These are phyloP conservation scores for Coelomomyces lativittatus DNA, from an alignment of 371 early-diverging fungal species.

Conservation along the genomic window DNA sequence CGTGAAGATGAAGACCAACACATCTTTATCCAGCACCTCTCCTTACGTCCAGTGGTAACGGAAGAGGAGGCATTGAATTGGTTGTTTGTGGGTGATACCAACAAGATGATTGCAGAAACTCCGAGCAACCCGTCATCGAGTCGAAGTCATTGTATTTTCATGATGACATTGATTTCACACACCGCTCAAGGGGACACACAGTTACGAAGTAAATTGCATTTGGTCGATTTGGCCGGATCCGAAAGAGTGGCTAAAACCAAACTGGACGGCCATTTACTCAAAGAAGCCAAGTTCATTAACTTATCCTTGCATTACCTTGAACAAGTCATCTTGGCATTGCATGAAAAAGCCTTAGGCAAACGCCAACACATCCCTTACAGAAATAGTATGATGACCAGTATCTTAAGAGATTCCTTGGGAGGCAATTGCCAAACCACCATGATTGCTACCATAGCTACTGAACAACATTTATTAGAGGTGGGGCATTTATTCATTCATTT, in stretches of 20 bases:
- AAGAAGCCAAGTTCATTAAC: slow-evolving; percentile 52
- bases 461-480: slow-evolving; percentile 26
- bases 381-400: slow-evolving; percentile 51
- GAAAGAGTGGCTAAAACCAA: slow-evolving; percentile 35
- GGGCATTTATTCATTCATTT: no score
- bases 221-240: slow-evolving; percentile 60
- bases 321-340: slow-evolving; percentile 49
- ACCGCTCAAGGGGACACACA: slow-evolving; percentile 12
- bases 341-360: slow-evolving; percentile 20
- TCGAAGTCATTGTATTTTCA: slow-evolving; percentile 46
- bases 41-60: slow-evolving; percentile 10
- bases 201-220: slow-evolving; percentile 30
- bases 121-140: slow-evolving; percentile 46
- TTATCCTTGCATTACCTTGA: slow-evolving; percentile 48
- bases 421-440: slow-evolving; percentile 53
- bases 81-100: slow-evolving; percentile 39
- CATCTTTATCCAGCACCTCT: slow-evolving; percentile 37
- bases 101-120: slow-evolving; percentile 44
- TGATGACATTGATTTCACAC: slow-evolving; percentile 14
- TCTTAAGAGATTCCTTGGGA: slow-evolving; percentile 48
- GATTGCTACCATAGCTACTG: slow-evolving; percentile 40
- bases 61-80: slow-evolving; percentile 37
- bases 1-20: slow-evolving; percentile 24
- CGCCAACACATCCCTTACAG: slow-evolving; percentile 48
- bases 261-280: slow-evolving; percentile 26